Percentiles rank a stretch among this genome's conserved stretches.
Conservation (phyloP, 768 basidiomycete species). For the Collybia nuda region DNA sequence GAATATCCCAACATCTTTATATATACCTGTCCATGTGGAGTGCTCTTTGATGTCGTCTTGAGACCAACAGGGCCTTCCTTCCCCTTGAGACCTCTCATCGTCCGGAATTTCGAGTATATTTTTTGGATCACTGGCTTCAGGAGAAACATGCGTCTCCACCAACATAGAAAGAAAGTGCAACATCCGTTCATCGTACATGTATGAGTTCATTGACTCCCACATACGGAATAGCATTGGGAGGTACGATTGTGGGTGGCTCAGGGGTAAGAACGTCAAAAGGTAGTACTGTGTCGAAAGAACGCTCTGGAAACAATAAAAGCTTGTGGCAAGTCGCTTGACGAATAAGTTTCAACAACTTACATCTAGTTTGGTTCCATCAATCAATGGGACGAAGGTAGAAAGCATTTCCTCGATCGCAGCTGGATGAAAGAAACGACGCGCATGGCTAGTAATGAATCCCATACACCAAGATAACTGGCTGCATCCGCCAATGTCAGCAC, state of each 20-base stretch:
- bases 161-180: constrained; percentile 78
- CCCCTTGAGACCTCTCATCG: constrained; percentile 63
- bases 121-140: constrained; percentile 72
- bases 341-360: constrained; percentile 37
- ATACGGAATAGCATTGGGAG: constrained; percentile 80
- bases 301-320: constrained; percentile 39
- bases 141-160: constrained; percentile 78
- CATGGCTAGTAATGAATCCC: constrained; percentile 66
- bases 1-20: constrained; percentile 86
- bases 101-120: constrained; percentile 66
- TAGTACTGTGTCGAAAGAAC: constrained; percentile 84
- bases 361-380: constrained; percentile 75
- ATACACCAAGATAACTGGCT: constrained; percentile 79
- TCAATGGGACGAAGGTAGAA: constrained; percentile 73
- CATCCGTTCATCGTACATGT: constrained; percentile 89
- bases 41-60: constrained; percentile 37
- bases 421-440: constrained; percentile 86
- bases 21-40: constrained; percentile 68
- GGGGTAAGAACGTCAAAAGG: constrained; percentile 81
- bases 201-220: constrained; percentile 89
- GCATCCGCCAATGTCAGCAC: not conserved
- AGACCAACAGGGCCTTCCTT: constrained; percentile 57
- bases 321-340: not conserved
- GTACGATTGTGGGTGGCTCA: constrained; percentile 83
- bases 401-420: constrained; percentile 87